Evolutionary conservation across 108 stramenopile genomes (phyloP).

Genomic region (Skeletonema menzelii): DNA sequence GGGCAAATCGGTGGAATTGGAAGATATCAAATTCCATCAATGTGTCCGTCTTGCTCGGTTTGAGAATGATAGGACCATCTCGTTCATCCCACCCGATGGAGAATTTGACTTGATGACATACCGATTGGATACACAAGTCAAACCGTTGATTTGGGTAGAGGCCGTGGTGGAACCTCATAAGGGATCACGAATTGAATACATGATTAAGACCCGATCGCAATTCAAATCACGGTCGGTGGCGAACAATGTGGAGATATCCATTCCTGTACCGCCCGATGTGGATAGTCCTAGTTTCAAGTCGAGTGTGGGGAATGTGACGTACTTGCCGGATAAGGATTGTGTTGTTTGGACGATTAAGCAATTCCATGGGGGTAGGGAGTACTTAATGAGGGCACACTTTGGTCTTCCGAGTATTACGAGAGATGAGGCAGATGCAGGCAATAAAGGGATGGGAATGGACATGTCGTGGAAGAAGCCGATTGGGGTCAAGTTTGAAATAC

Average conservation of each 20-base stretch:
- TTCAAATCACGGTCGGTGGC: slow-evolving; percentile 97
- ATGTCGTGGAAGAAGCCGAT: slow-evolving; percentile 94
- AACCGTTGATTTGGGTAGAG: slow-evolving; percentile 99
- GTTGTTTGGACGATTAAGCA: slow-evolving; percentile 99
- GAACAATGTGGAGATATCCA: slow-evolving; percentile 99
- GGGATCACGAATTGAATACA: slow-evolving; percentile 97
- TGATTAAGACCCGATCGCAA: slow-evolving; percentile 99
- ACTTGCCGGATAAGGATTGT: slow-evolving; percentile 96
- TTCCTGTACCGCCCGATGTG: slow-evolving; percentile 98
- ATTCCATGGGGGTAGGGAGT: slow-evolving; percentile 92
- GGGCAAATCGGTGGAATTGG: slow-evolving; percentile 96
- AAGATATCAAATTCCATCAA: slow-evolving; percentile 99
- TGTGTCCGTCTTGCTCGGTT: slow-evolving; percentile 98
- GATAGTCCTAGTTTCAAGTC: slow-evolving; percentile 98
- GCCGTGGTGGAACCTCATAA: slow-evolving; percentile 98
- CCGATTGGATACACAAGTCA: slow-evolving; percentile 98
- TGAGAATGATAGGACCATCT: slow-evolving; percentile 99
- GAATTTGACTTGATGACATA: slow-evolving; percentile 99
- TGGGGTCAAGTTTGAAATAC: slow-evolving; percentile 98
- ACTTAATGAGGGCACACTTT: slow-evolving; percentile 99
- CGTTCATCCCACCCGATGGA: slow-evolving; percentile 99
- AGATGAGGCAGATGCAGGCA: slow-evolving; percentile 57
- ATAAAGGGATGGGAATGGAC: slow-evolving; percentile 59
- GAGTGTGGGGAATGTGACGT: slow-evolving; percentile 94
- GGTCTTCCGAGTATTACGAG: slow-evolving; percentile 95